Base-by-base conservation (phyloP, 208 protist genomes). In the Lotmaria passim region DNA sequence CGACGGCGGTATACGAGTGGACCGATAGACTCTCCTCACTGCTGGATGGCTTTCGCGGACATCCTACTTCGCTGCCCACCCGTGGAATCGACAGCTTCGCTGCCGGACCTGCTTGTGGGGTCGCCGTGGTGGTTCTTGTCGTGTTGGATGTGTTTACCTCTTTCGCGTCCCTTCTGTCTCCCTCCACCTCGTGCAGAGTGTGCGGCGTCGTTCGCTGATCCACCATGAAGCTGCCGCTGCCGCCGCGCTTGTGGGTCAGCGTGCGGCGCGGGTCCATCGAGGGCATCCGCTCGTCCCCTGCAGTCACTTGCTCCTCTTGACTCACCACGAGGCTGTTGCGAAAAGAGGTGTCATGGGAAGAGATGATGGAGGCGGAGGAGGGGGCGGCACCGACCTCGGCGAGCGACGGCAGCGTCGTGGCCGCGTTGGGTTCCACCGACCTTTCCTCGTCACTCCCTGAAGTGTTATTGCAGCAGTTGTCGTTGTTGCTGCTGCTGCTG, bases 321-420 rank as follows among this genome's bases (percentile, higher is more conserved):
- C 23, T 61, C 21, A 61, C 34, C 21, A 61, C 59, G 26, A 74
- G 69, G 21, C 69, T 74, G 39, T 34, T 60, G 51, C 44, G 67
- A 19, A 74, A 74, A 10, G 69, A 74, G 12, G 69, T 34, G 15
- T 68, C 46, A 53, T 62, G 60, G 11, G 73, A 61, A 36, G 66
- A 77, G 19, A 82, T 82, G 31, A 73, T 50, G 26, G 65, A 71
- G 28, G 52, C 33, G n/a, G n/a, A 68, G 39, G 68, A 60, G 36
- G 48, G 38, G 23, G 38, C 38, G n/a, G 56, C 36, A 3, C 24
- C 56, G 34, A 61, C 15, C 7, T 47, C 56, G 5, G 56, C 33
- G 23, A 61, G 56, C 6, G 23, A 33, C 3, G 56, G 56, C n/a
- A 48, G 56, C 23, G 56, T 61, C 3, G 5, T 7, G n/a, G 56